Conservation (phyloP, 116 monocot species). For the Iris pallida region DNA sequence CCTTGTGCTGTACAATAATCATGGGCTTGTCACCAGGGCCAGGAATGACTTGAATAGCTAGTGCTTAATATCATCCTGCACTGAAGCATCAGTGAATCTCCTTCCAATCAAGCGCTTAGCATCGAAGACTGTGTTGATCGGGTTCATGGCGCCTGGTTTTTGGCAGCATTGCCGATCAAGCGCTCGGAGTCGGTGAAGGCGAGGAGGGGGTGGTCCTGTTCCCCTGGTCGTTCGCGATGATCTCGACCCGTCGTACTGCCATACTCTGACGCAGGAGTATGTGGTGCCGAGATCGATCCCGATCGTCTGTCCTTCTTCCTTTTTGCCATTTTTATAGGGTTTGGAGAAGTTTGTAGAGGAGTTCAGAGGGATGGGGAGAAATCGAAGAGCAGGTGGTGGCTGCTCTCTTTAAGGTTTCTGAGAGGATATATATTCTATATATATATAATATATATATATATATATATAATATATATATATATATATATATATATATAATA, state of each 20-base stretch:
- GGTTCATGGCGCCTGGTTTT: constrained; percentile 86
- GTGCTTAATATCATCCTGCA: constrained; percentile 23
- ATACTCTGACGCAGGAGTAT: constrained; percentile 56
- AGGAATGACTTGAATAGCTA: constrained; percentile 55
- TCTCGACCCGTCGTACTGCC: constrained; percentile 81
- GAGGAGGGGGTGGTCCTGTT: constrained; percentile 79
- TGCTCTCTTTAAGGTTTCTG: too few relatives aligned
- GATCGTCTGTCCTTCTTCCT: constrained; percentile 40
- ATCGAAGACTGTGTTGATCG: constrained; percentile 72
- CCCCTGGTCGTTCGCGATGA: constrained; percentile 84
- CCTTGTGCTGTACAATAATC: constrained; percentile 48
- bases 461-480: too few relatives aligned
- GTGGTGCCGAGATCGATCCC: constrained; percentile 43
- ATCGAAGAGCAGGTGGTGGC: too few relatives aligned
- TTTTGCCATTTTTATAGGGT: constrained; percentile 5
- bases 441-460: too few relatives aligned
- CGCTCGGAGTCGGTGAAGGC: constrained; percentile 67
- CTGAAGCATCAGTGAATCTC: constrained; percentile 10
- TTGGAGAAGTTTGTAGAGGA: too few relatives aligned
- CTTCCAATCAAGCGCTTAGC: constrained; percentile 14
- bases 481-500: too few relatives aligned
- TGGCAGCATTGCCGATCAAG: constrained; percentile 74
- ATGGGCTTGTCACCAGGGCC: constrained; percentile 65
- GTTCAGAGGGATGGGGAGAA: too few relatives aligned
- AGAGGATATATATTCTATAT: too few relatives aligned